Base-by-base conservation (phyloP, 495 filamentous ascomycete genomes). In the Gamarada debralockiae region DNA sequence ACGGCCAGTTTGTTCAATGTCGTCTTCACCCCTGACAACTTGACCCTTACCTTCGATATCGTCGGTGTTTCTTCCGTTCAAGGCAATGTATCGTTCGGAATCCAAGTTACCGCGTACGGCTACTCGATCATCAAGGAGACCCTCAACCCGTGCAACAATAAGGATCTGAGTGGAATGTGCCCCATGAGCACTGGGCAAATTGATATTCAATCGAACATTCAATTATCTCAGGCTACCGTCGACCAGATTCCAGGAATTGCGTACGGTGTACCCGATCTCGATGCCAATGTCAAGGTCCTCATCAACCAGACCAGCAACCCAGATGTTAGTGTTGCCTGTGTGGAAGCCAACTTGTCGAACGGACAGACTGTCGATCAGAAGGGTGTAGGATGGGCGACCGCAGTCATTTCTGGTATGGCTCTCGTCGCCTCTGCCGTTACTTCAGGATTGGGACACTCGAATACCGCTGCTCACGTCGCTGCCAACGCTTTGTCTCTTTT, bases 401-500 rank as follows among this genome's bases (percentile, higher is more conserved):
- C 92, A 37, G 77, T 93, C 50, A 90, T 97, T 45, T 88, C 88
- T 46, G 89, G 87, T 48, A 66, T 96, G 40, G 89, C 87, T 52
- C 77, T 98, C 25, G 72, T 92, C 44, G 85, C 86, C 9, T 93
- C 90, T 24, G 90, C 89, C 52, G 80, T 95, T 52, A 83, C 88
- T 38, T 88, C 85, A 18, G 88, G 88, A 5, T 72, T 93, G 8
- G 90, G 89, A 24, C 86, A 96, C 68, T 90, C 92, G n/a, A 97
- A 97, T 66, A 95, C 93, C 5, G 93, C 93, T 29, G 91, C 93
- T 17, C 93, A 98, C 67, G 86, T 98, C 37, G 93, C 93, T 7
- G 86, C 92, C 27, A 96, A 95, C 65, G 86, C 93, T 7, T 73
- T 97, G 22, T 95, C 92, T 20, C 79, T 98, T 7, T 96, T 97